These are phyloP conservation scores for Penicillium nucicola DNA, from an alignment of 495 filamentous ascomycete species.

Conservation along the genomic window DNA sequence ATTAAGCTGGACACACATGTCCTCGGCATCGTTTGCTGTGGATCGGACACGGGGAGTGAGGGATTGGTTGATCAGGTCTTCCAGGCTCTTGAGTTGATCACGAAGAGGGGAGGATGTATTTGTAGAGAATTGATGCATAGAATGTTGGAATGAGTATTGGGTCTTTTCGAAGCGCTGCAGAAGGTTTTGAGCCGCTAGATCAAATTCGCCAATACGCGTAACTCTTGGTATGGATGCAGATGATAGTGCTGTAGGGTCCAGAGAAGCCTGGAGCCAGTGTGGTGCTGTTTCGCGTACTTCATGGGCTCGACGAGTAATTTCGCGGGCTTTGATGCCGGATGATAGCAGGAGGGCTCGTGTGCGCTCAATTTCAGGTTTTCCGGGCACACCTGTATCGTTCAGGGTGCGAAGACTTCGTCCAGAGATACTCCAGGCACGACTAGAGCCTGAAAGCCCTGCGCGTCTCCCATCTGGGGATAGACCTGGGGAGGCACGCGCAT, in stretches of 20 bases:
- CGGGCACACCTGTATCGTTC: constrained; percentile 31
- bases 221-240: constrained; percentile 42
- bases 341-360: constrained; percentile 71
- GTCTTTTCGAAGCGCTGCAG: constrained; percentile 53
- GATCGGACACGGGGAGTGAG: constrained; percentile 61
- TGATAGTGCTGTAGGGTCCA: constrained; percentile 10
- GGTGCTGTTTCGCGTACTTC: constrained; percentile 39
- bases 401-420: constrained; percentile 47
- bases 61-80: constrained; percentile 47
- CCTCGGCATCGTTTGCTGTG: constrained; percentile 73
- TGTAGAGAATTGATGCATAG: constrained; percentile 50
- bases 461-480: constrained; percentile 19
- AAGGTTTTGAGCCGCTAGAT: constrained; percentile 65
- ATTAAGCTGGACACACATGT: constrained; percentile 68
- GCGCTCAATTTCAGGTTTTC: constrained; percentile 69
- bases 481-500: constrained; percentile 35
- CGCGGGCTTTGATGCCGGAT: constrained; percentile 80
- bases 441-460: constrained; percentile 20
- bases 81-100: constrained; percentile 45
- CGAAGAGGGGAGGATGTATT: constrained; percentile 43
- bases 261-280: constrained; percentile 34
- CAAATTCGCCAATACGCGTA: constrained; percentile 59
- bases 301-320: constrained; percentile 65
- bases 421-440: constrained; percentile 65
- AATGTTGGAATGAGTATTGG: constrained; percentile 50